Base-by-base conservation (phyloP, 2,329 filamentous ascomycete genomes). In the Ascochyta clinopodiicola region DNA sequence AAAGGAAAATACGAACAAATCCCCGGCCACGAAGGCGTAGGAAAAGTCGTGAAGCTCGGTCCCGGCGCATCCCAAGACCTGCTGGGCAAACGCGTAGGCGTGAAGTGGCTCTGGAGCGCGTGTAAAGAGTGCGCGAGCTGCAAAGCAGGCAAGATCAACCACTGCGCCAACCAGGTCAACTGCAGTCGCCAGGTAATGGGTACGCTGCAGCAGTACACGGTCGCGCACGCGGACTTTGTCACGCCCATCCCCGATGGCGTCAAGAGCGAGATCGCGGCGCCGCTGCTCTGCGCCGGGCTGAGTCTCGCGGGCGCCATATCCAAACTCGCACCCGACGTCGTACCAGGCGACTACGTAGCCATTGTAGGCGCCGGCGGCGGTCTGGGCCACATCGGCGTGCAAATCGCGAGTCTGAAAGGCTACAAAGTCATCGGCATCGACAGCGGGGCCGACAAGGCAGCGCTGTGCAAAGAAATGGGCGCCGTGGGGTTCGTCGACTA, bases 361-460 rank as follows among this genome's bases (percentile, higher is more conserved):
- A 88, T 96, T 63, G 89, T 95, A 50, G 92, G 92, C 67, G 92
- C 91, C 22, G 91, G 91, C 56, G 91, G 92, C 71, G 90, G 91
- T 60, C 82, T 96, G 49, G 91, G 91, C 25, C 87, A 84, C 50
- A 81, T 95, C 63, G 91, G 91, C 17, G 82, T 91, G 63, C 92
- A 96, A 78, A 96, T 96, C 77, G 72, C 73, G 13, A 90, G 88
- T 74, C 92, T 92, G 51, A 96, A 96, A 90, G 93, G 93, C 50
- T 81, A 96, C 54, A 84, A 88, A 62, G 82, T 87, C 64, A 88
- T 97, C 72, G 92, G 89, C 61, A 92, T 97, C 64, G 93, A 96
- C 71, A 86, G 84, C 46, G 93, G 92, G 34, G 84, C 86, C 1
- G 92, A 96, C 76, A 96, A 96, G 84, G 82, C 80, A 67, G 79